Evolutionary conservation across 2,329 filamentous ascomycete species (phyloP), one percentile per base, ranked within the genome.

Genomic region (Byssochlamys sp.): DNA sequence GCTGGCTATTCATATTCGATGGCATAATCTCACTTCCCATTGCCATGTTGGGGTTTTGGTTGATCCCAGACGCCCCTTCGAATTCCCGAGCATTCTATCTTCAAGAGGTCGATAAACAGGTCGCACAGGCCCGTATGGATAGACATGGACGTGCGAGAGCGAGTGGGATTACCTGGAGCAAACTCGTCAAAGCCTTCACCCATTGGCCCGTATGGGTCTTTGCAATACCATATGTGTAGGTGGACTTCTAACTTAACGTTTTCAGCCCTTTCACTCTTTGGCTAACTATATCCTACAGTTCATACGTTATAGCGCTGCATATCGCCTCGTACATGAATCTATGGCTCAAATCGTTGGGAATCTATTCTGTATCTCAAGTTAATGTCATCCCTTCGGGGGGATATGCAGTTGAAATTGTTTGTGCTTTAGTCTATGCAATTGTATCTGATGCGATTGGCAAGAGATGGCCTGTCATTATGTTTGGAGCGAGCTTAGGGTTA

Each of bases 1-100:
- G 59, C 26, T 63, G 62, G 62, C 55, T 63, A 3, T 63, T 62
- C 56, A 62, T 63, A 24, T 52, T 63, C 3, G 59, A 61, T 58
- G 62, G 62, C 39, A 60, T 59, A 27, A 56, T 56, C 54, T 27
- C 54, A 2, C 11, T 57, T 39, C 45, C 55, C 26, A 35, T n/a
- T 24, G 19, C 55, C 5, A 14, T 57, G 4, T 54, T 49, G 50
- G 55, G 55, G 11, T 57, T 14, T 31, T 57, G 25, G 26, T 49
- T 25, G 3, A 25, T 57, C 29, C 55, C 55, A 24, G 55, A 57
- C 12, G 10, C 14, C n/a, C 55, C 55, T n/a, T 33, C 28, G 11
- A 54, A 75, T 51, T 54, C 55, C 4, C 31, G 29, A 26, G 55
- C 49, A 6, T 35, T 55, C 25, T 62, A 59, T 57, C 58, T 62